phyloP scores from a whole-genome alignment of 2,329 filamentous ascomycete species.

The Dothiorella sarmentorum region DNA sequence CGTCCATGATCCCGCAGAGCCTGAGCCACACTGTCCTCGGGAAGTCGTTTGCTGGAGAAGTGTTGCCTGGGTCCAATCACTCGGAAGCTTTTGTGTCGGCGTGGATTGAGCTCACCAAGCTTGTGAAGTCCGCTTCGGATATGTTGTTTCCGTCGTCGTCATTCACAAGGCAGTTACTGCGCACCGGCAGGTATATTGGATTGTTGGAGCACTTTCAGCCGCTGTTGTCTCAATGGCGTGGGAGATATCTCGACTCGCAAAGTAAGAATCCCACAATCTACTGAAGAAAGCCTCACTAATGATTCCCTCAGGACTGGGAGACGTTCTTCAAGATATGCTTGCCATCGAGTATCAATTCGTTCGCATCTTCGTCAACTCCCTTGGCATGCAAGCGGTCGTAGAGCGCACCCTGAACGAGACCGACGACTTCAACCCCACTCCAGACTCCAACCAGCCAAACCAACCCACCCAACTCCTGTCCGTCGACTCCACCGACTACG shows the following conservation, averaged over 20 bases:
- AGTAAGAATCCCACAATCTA: slow-evolving; percentile 25
- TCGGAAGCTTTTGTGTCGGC: slow-evolving; percentile 45
- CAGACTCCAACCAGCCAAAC: slow-evolving; percentile 19
- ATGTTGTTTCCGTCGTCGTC: slow-evolving; percentile 49
- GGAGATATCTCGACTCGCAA: slow-evolving; percentile 38
- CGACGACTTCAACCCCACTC: slow-evolving; percentile 24
- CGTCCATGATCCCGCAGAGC: slow-evolving; percentile 50
- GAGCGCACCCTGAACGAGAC: slow-evolving; percentile 48
- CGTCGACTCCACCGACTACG: slow-evolving; percentile 50
- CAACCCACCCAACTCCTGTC: slow-evolving; percentile 41
- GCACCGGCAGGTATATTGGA: slow-evolving; percentile 50
- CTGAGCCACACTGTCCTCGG: slow-evolving; percentile 39
- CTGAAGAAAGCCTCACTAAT: background rate
- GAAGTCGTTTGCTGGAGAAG: slow-evolving; percentile 22
- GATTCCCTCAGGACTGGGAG: slow-evolving; percentile 29
- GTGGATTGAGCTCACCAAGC: slow-evolving; percentile 44
- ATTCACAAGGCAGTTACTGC: slow-evolving; percentile 40
- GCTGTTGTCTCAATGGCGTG: slow-evolving; percentile 39
- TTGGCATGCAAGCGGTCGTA: slow-evolving; percentile 56
- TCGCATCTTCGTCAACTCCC: slow-evolving; percentile 43
- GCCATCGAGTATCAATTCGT: slow-evolving; percentile 52
- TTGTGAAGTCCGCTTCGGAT: slow-evolving; percentile 52
- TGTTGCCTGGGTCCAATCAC: background rate
- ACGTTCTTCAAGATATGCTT: slow-evolving; percentile 46
- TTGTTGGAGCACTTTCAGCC: slow-evolving; percentile 47